Percentiles rank a stretch among this genome's conserved stretches.
phyloP scores from a whole-genome alignment of 163 green algal genomes.

The Scenedesmus sp. region DNA sequence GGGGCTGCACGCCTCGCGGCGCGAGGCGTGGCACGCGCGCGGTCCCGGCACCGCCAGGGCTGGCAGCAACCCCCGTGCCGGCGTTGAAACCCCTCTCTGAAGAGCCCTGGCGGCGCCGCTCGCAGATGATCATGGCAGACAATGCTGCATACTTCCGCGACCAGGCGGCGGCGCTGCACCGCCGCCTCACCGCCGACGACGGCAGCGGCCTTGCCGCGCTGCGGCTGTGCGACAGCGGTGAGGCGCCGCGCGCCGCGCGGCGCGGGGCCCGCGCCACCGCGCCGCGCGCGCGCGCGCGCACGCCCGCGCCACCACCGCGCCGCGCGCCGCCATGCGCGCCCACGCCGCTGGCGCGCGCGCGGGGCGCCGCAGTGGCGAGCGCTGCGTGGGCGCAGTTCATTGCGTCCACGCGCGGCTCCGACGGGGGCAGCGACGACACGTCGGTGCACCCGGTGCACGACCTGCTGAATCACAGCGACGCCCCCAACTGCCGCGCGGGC shows the following conservation, averaged over 20 bases:
- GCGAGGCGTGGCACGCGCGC: no score
- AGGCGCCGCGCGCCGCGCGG: not conserved
- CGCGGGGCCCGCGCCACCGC: no score
- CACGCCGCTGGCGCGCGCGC: no score
- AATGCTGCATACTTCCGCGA: not conserved
- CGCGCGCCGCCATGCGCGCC: no score
- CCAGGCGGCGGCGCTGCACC: not conserved
- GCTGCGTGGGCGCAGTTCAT: slow-evolving; percentile 9
- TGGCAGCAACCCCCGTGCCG: no score
- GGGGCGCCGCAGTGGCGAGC: not conserved
- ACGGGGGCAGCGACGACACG: not conserved
- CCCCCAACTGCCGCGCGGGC: not conserved
- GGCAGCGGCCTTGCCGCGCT: not conserved
- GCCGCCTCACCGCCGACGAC: not conserved
- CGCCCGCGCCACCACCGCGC: no score
- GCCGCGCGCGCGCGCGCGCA: no score
- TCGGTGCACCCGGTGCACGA: slow-evolving; percentile 12
- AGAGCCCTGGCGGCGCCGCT: no score
- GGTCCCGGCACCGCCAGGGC: no score
- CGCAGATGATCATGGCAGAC: not conserved
- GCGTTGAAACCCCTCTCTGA: no score
- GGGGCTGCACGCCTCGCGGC: no score
- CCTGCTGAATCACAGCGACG: slow-evolving; percentile 2
- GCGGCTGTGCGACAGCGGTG: slow-evolving; percentile 3
- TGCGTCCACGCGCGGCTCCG: not conserved